Conservation (phyloP, 2,329 filamentous ascomycete species). For the Fusarium sarcochroum region DNA sequence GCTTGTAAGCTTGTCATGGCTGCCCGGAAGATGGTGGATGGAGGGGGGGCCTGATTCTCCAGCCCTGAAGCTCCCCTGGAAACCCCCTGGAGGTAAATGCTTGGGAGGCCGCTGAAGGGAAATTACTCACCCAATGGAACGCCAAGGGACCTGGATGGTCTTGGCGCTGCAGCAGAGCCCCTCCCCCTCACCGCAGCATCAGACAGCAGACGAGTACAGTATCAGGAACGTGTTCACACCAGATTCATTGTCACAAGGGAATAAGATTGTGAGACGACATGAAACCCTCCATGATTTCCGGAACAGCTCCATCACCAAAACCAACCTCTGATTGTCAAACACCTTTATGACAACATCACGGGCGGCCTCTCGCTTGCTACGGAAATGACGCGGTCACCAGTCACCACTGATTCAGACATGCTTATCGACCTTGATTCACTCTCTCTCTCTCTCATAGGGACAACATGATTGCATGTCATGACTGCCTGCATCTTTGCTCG, state of each 20-base stretch:
- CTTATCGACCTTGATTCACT: not conserved
- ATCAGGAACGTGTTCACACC: constrained; percentile 20
- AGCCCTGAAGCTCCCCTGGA: constrained; percentile 29
- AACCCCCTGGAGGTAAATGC: constrained; percentile 15
- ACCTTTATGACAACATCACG: constrained; percentile 1
- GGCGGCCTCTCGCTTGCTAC: constrained; percentile 35
- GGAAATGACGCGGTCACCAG: constrained; percentile 7
- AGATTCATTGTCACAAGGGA: constrained; percentile 33
- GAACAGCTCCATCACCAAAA: constrained; percentile 8
- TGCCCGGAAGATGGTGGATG: no score
- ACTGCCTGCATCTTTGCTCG: constrained; percentile 21
- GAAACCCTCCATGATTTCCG: constrained; percentile 25
- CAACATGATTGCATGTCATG: constrained; percentile 23
- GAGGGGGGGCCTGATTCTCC: constrained; percentile 15
- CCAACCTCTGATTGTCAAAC: constrained; percentile 14
- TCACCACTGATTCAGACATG: not conserved
- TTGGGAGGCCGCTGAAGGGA: constrained; percentile 35
- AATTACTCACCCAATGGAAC: constrained; percentile 6
- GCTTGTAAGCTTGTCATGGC: not conserved
- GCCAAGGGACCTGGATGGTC: constrained; percentile 40
- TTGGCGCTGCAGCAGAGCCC: constrained; percentile 41
- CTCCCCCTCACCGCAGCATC: constrained; percentile 41
- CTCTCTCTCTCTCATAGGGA: not conserved
- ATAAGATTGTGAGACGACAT: constrained; percentile 29
- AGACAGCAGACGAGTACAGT: constrained; percentile 22